Base-by-base conservation (phyloP, 371 early-diverging fungal genomes). In the Lichtheimia ornata region DNA sequence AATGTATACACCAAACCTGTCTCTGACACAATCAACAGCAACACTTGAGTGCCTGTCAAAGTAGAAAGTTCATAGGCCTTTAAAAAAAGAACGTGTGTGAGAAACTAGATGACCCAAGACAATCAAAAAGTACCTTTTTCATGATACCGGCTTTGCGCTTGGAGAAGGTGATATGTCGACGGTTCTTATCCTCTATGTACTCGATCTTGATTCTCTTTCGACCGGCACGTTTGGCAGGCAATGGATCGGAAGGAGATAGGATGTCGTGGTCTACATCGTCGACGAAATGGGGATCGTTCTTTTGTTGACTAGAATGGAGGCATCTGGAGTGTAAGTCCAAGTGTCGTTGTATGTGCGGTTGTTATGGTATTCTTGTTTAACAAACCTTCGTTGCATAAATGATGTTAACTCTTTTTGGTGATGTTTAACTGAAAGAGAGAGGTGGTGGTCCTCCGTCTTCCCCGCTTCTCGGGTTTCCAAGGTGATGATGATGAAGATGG, bases 61-160 rank as follows among this genome's bases (percentile, higher is more conserved):
- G 97, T 94, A 70, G 90, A 90, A 9, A 99, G 85, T 73, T 99
- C 99, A 66, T 93, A 97, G 9, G 99, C 99, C 90, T 94, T 97
- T 6, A 42, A 2, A n/a, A 41, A 2, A 13, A 15, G 14, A 28
- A 13, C 47, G 17, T 47, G 17, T 47, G 11, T 18, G 47, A 5
- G 18, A 47, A 47, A 17, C 14, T 1, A 22, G 17, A 17, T 3
- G 47, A 47, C n/a, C 47, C 1, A 13, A 22, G 9, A 6, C 18
- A 47, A 18, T 17, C 5, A 20, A 15, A 11, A 27, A 25, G 50
- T 66, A 87, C 92, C 88, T 98, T 99, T 80, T 99, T 99, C 97
- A 99, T 96, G 67, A 99, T 94, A 40, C 99, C 99, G 40, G 97
- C 95, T 75, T 98, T 99, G 74, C 99, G 85, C 76, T 99, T 99